Base-by-base conservation (phyloP, 2,329 filamentous ascomycete species). In the Colletotrichum sp. region DNA sequence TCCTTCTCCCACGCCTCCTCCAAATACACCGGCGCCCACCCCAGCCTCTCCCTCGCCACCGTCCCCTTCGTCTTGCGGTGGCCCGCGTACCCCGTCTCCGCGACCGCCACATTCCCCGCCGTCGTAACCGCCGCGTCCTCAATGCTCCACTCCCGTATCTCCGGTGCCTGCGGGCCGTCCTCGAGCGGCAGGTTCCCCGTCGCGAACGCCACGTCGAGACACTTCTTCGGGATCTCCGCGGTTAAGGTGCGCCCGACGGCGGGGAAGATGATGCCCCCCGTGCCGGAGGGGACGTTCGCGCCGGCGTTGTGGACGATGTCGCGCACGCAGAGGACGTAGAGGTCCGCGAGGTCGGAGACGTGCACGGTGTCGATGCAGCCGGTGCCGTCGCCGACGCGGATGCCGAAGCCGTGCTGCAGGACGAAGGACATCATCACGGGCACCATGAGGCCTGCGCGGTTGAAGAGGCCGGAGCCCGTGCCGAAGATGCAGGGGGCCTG, bases 341-440 rank as follows among this genome's bases (percentile, higher is more conserved):
- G 56, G n/a, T 73, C 77, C 18, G 78, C 78, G 18, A 79, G 76
- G 43, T 78, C 78, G 5, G 70, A 18, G 5, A 79, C 75, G 26
- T 79, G 77, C 5, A 78, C 77, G 64, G 62, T 71, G 56, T 71
- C 77, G 38, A 79, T 75, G 24, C 68, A 66, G 24, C 71, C 76
- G 4, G 75, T 67, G 28, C 70, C 76, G 52, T 79, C 74, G 21
- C 77, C 77, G 8, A 78, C 61, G 18, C 32, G 65, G 64, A 78
- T 76, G 13, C 78, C 76, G 67, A 76, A 72, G 8, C 77, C 78
- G 15, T 66, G 61, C 13, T 56, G 12, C 9, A 79, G 67, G 5
- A 79, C 77, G 55, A 78, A 79, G 21, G 18, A 24, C 77, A 77
- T 79, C 70, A 78, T 78, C 52, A 76, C 66, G 56, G 77, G 77